Evolutionary conservation across 257 asterid genomes (phyloP).

Genomic region (Primulina huaijiensis): DNA sequence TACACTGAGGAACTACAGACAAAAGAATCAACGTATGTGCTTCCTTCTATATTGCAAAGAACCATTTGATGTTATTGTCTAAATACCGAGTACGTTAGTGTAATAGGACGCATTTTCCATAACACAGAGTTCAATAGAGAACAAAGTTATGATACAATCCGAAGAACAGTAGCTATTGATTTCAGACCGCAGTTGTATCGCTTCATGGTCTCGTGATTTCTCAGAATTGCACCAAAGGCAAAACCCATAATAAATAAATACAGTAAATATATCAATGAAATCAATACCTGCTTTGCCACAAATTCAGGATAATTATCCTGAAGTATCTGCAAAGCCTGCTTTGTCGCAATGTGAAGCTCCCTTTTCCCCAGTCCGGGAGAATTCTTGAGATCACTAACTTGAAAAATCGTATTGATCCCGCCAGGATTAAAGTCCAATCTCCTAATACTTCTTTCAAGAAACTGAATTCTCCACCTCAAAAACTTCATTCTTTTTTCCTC

Average conservation of each 20-base stretch:
- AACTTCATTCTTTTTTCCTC: slow-evolving; percentile 50
- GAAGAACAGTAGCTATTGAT: not conserved
- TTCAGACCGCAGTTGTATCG: not conserved
- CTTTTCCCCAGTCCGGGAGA: slow-evolving; percentile 78
- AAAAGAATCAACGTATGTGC: not conserved
- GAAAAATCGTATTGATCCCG: slow-evolving; percentile 68
- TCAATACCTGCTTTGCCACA: slow-evolving; percentile 78
- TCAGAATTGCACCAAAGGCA: not conserved
- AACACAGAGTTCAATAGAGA: not conserved
- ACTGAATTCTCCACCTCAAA: slow-evolving; percentile 73
- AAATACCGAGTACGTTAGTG: not conserved
- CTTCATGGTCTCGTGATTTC: not conserved
- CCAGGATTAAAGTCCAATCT: slow-evolving; percentile 74
- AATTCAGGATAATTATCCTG: slow-evolving; percentile 97
- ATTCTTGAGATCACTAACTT: slow-evolving; percentile 83
- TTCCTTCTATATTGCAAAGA: not conserved
- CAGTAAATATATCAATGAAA: not conserved
- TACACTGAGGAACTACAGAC: not conserved
- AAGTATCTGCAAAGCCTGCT: slow-evolving; percentile 74
- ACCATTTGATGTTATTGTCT: slow-evolving; percentile 5
- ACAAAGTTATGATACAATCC: not conserved
- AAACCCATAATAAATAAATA: slow-evolving; percentile 6
- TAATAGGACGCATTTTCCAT: not conserved
- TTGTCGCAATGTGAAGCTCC: slow-evolving; percentile 77
- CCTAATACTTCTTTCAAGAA: slow-evolving; percentile 66